Evolutionary conservation across 1,139 yeast species (phyloP), one percentile per base, ranked within the genome.

Genomic region (Debaryomycetaceae sp.): DNA sequence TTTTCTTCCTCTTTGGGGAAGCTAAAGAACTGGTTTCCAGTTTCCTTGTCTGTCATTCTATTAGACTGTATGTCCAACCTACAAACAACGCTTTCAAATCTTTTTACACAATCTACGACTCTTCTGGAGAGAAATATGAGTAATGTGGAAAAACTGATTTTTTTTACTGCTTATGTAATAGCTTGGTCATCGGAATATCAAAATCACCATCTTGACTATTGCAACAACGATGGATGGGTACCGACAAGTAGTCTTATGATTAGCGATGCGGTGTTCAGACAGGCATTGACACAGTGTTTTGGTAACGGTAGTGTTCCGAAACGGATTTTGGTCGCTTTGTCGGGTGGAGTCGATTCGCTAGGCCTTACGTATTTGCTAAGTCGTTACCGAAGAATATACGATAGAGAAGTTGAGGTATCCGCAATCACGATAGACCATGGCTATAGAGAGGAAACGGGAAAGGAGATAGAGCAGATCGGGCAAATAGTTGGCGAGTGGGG

Each of bases 1-100:
- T 81, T 80, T 56, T 86, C 94, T 69, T 92, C 99, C 58, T 89
- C 97, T 52, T 70, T 76, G 39, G 98, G 88, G 70, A 92, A 92
- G 56, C 83, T 75, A 54, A 70, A 71, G 47, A 73, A 71, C 40
- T 55, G 60, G 40, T 46, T 49, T 13, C 43, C 44, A 33, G 50
- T 45, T 45, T 58, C 59, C 41, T 60, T 56, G 51, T 65, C 70
- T 43, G 67, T 51, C 73, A 66, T 67, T 9, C 13, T 35, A 11
- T 14, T 16, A 14, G 17, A 34, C 36, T 24, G 13, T 24, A 3
- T 29, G 11, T 22, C 26, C 26, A 22, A 22, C 11, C 15, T 13
- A 22, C 17, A 34, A 22, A 16, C 6, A n/a, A 16, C 13, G 28
- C 15, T 34, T 15, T 16, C n/a, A 11, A 22, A 11, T 22, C 4